Conservation (phyloP, 225 moss, liverwort and hornwort genomes). For the Pleurozium schreberi region DNA sequence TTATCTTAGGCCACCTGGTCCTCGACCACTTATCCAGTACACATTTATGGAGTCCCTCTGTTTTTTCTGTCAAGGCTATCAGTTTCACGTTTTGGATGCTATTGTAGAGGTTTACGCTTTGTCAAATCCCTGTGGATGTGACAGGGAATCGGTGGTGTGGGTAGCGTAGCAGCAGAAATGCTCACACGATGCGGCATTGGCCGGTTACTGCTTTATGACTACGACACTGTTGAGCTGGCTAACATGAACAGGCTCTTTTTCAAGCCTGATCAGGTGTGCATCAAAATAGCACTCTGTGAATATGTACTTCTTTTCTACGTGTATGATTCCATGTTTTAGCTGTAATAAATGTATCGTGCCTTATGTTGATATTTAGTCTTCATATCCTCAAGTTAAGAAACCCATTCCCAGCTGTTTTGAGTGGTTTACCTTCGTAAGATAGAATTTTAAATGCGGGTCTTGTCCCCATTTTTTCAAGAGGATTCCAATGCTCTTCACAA, state of each 20-base stretch:
- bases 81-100: neutral
- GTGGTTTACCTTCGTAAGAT: neutral
- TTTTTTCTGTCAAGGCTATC: neutral
- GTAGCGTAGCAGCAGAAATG: slow-evolving; percentile 99
- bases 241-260: slow-evolving; percentile 99
- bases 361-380: neutral
- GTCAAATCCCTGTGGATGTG: slow-evolving; percentile 3
- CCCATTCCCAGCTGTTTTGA: neutral
- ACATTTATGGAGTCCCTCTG: neutral
- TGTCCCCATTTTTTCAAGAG: neutral
- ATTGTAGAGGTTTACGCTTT: neutral
- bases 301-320: neutral
- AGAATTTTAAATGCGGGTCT: neutral
- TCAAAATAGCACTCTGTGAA: neutral
- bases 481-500: neutral
- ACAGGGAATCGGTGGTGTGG: slow-evolving; percentile 94
- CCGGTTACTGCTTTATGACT: slow-evolving; percentile 89
- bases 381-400: neutral
- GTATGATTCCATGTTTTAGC: neutral
- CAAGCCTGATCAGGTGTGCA: slow-evolving; percentile 81
- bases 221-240: slow-evolving; percentile 97
- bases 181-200: slow-evolving; percentile 96
- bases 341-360: neutral
- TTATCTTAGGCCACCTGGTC: neutral
- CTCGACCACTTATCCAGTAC: neutral